Percentiles rank a stretch among this genome's conserved stretches.
Evolutionary conservation across 257 asterid genomes (phyloP).

Genomic region (Lycium barbarum): DNA sequence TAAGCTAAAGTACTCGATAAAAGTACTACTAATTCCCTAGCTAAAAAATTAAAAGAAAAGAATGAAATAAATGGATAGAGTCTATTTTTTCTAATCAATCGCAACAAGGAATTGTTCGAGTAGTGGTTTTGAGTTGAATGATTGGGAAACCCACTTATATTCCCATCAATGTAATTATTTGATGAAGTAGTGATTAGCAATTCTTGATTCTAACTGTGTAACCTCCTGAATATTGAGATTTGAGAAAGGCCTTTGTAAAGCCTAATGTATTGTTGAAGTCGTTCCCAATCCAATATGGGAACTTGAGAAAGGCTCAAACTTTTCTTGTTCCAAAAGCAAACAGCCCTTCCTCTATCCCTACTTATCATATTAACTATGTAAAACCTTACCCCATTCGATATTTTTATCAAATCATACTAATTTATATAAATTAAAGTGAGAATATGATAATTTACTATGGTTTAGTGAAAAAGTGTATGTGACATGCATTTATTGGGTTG

Average conservation of each 20-base stretch:
- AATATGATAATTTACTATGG: too few species aligned
- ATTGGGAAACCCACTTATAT: neutral
- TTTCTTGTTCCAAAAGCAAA: constrained; percentile 15
- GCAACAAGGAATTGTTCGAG: too few species aligned
- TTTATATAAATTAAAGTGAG: neutral
- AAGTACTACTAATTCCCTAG: too few species aligned
- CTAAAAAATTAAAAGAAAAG: too few species aligned
- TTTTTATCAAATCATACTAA: neutral
- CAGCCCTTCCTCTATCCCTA: neutral
- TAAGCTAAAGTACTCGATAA: neutral
- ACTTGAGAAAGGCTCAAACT: neutral
- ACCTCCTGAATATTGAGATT: neutral
- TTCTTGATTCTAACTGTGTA: neutral
- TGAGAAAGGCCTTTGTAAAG: constrained; percentile 17
- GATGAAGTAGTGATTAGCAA: neutral
- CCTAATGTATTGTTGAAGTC: neutral
- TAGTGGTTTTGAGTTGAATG: too few species aligned
- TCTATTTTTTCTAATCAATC: neutral
- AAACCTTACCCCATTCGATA: neutral
- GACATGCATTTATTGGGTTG: too few species aligned
- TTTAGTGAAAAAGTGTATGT: too few species aligned
- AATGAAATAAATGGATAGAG: neutral
- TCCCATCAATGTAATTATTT: neutral
- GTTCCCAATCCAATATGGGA: neutral
- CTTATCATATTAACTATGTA: neutral